Base-by-base conservation (phyloP, 805 yeast species). In the Priceomyces castillae region DNA sequence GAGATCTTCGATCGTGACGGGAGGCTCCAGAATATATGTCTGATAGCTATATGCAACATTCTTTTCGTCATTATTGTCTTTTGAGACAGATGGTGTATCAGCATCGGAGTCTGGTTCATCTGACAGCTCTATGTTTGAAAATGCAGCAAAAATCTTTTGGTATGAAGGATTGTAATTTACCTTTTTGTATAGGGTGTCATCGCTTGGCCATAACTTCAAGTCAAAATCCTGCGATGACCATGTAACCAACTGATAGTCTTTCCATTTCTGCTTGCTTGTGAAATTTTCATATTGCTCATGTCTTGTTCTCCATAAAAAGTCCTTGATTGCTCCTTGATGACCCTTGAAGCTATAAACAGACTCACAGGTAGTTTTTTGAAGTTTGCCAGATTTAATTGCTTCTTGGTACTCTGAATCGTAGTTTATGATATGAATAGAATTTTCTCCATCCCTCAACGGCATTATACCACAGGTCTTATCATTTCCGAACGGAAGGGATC, bases 161-260 rank as follows among this genome's bases (percentile, higher is more conserved):
- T 64, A 57, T 25, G 55, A 48, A 4, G 74, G 75, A 41, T 68
- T 63, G 42, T 70, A 69, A 44, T 66, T 68, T 19, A 68, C 73
- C 34, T 48, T 50, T 28, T 53, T 57, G 49, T 67, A 67, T 15
- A 71, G 46, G n/a, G 60, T 58, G n/a, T 64, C 66, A 39, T 62
- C 67, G 41, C 56, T 62, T 0, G 89, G 85, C 97, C 97, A 92
- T 38, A 90, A 64, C 47, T 90, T 73, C 46, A 94, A 67, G 57
- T 88, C 95, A 51, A 82, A 79, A 58, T 94, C 98, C 47, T 58
- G 67, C 40, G 86, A 82, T 1, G 95, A 84, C 97, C 98, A 92
- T 0, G 98, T 88, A 1, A 94, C 92, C 39, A 94, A 62, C 61
- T 94, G 98, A 57, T 80, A 94, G 46, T 90, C 96, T 42, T 92